These are phyloP conservation scores for Petrea volubilis DNA, from an alignment of 257 asterid genomes.

Conservation along the genomic window DNA sequence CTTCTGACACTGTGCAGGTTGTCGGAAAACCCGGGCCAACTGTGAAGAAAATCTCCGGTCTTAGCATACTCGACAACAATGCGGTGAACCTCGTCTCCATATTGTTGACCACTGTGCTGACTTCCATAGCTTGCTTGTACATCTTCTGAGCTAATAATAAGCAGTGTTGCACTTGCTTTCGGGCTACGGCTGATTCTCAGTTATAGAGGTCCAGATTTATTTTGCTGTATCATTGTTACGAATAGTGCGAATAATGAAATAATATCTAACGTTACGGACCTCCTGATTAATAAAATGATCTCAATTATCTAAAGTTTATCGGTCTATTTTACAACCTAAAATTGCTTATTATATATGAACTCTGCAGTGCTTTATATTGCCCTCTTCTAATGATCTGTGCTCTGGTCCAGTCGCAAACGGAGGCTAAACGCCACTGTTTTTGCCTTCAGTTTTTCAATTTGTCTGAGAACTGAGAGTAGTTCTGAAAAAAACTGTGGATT, in stretches of 20 bases:
- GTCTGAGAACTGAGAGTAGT: neutral
- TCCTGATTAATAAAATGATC: neutral
- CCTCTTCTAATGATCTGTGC: neutral
- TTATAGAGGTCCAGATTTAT: neutral
- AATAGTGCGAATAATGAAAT: neutral
- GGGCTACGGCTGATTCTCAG: neutral
- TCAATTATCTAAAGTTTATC: neutral
- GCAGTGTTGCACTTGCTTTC: neutral
- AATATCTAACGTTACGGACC: neutral
- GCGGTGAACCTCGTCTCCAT: conserved; percentile 85
- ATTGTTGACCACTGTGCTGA: conserved; percentile 54
- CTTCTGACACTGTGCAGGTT: conserved; percentile 50
- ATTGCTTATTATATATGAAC: neutral
- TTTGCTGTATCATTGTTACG: neutral
- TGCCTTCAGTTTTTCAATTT: neutral
- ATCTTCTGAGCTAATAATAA: conserved; percentile 50
- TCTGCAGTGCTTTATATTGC: neutral
- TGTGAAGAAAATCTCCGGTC: conserved; percentile 84
- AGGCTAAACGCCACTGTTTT: neutral
- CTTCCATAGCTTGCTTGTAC: conserved; percentile 58
- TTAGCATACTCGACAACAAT: conserved; percentile 75
- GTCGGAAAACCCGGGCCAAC: conserved; percentile 92
- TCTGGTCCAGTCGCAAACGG: neutral
- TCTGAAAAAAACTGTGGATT: too few relatives aligned
- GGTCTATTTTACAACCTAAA: neutral